Percentiles rank a stretch among this genome's conserved stretches.
Conservation (phyloP, 805 yeast species). For the Wickerhamomyces silvicola region DNA sequence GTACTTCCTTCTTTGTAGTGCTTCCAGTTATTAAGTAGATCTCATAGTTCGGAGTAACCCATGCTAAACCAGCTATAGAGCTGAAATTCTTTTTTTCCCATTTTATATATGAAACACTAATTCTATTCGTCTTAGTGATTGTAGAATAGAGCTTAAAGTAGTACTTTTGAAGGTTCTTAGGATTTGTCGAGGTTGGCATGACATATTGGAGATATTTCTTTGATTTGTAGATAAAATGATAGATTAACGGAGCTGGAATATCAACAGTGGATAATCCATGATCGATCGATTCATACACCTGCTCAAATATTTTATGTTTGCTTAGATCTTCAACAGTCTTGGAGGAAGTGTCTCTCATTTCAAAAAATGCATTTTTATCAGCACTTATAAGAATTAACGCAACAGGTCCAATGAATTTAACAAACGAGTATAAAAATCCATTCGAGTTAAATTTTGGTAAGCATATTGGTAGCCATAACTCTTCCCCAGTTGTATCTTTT, state of each 20-base stretch:
- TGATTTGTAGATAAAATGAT: conserved; percentile 79
- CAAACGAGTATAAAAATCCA: conserved; percentile 82
- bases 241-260: conserved; percentile 50
- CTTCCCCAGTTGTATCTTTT: conserved; percentile 41
- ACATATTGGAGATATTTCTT: conserved; percentile 61
- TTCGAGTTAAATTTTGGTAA: conserved; percentile 82
- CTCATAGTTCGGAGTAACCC: conserved; percentile 57
- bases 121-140: conserved; percentile 26
- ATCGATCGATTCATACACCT: conserved; percentile 28
- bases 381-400: conserved; percentile 41
- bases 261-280: conserved; percentile 42
- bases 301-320: conserved; percentile 28
- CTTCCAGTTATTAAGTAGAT: conserved; percentile 58
- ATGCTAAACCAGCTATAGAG: conserved; percentile 37
- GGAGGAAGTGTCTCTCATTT: conserved; percentile 56
- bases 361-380: conserved; percentile 73
- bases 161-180: conserved; percentile 14
- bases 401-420: conserved; percentile 47
- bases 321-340: conserved; percentile 40
- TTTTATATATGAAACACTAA: conserved; percentile 40
- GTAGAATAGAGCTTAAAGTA: conserved; percentile 19
- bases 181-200: conserved; percentile 23
- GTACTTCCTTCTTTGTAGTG: conserved; percentile 43
- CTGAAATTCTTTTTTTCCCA: conserved; percentile 28
- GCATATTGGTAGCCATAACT: conserved; percentile 91